These are phyloP conservation scores for Cladosporium sp. DNA, from an alignment of 2,329 filamentous ascomycete species.

Conservation along the genomic window DNA sequence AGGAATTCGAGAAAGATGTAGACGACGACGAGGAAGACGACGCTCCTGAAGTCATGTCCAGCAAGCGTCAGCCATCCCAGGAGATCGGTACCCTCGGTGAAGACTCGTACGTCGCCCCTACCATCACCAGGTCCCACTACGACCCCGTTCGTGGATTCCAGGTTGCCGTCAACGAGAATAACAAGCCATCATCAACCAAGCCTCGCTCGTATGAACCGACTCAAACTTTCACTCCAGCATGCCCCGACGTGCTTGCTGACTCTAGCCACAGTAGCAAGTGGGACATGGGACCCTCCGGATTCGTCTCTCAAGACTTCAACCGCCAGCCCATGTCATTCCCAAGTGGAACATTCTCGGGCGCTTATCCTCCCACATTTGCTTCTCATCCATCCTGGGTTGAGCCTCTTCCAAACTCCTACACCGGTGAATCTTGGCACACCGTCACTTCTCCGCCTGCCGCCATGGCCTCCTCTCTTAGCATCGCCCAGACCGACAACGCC, in stretches of 20 bases:
- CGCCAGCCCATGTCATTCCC: not conserved
- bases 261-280: conserved; percentile 10
- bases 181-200: not conserved
- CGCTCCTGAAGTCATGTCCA: conserved; percentile 20
- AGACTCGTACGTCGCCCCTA: conserved; percentile 6
- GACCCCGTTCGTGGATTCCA: conserved; percentile 25
- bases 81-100: conserved; percentile 16
- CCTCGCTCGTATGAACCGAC: conserved; percentile 13
- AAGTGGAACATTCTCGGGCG: no score
- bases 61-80: conserved; percentile 16
- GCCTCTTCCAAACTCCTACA: no score
- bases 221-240: conserved; percentile 6
- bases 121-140: conserved; percentile 20
- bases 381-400: no score
- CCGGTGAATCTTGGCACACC: no score
- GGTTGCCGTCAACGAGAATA: not conserved
- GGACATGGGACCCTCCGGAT: not conserved
- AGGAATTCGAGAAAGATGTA: conserved; percentile 17
- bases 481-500: no score
- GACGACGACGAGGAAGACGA: conserved; percentile 17
- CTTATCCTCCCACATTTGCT: no score
- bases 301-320: not conserved
- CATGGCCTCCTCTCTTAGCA: no score
- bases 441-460: no score
- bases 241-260: conserved; percentile 11